phyloP scores from a whole-genome alignment of 2,329 filamentous ascomycete species.

The Fusarium duplospermum region DNA sequence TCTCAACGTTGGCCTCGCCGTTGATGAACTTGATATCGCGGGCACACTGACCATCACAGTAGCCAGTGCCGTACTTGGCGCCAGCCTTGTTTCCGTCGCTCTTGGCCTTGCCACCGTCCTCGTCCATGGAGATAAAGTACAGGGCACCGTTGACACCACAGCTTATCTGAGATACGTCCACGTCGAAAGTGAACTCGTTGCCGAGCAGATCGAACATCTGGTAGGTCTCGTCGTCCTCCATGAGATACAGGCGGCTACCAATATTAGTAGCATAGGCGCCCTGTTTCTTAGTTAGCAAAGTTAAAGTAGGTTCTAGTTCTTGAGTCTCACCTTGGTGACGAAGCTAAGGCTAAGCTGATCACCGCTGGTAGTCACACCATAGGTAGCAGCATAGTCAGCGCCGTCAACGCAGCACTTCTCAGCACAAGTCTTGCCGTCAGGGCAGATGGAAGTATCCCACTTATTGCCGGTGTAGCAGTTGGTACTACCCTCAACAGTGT shows the following conservation, averaged over 20 bases:
- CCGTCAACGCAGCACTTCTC: constrained; percentile 64
- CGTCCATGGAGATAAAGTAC: constrained; percentile 72
- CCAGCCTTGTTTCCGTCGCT: constrained; percentile 63
- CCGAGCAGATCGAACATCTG: constrained; percentile 71
- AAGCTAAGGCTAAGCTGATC: constrained; percentile 65
- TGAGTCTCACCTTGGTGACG: constrained; percentile 57
- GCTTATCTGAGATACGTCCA: constrained; percentile 73
- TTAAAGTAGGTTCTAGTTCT: no score
- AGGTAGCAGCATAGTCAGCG: constrained; percentile 61
- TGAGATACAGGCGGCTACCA: constrained; percentile 70
- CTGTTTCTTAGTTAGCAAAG: no score
- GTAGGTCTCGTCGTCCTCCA: constrained; percentile 70
- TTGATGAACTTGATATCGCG: constrained; percentile 67
- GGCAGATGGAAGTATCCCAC: constrained; percentile 55
- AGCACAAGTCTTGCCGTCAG: constrained; percentile 56
- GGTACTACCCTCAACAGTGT: constrained; percentile 56
- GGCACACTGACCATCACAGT: constrained; percentile 63
- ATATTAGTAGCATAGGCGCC: constrained; percentile 57
- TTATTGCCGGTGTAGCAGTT: constrained; percentile 69
- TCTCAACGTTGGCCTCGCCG: constrained; percentile 63
- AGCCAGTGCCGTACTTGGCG: constrained; percentile 70
- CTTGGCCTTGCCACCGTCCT: constrained; percentile 64
- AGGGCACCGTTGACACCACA: constrained; percentile 79
- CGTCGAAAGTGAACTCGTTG: constrained; percentile 78
- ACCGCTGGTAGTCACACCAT: constrained; percentile 64